Evolutionary conservation across 495 filamentous ascomycete species (phyloP).

Genomic region (Daldinia loculata): DNA sequence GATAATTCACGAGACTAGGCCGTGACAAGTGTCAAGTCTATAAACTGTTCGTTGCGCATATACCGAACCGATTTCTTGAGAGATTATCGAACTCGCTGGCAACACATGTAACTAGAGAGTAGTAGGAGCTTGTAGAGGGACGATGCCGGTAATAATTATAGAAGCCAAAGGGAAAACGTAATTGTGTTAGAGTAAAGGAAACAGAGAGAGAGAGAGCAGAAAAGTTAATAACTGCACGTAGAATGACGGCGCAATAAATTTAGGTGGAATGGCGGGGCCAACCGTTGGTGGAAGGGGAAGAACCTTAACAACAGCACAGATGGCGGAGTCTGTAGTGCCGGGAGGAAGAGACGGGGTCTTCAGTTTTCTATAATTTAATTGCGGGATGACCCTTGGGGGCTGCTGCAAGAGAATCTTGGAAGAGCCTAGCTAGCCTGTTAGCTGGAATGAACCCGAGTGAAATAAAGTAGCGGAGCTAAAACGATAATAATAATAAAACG

Average conservation of each 20-base stretch:
- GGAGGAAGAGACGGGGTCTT: slow-evolving; percentile 39
- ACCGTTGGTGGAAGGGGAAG: slow-evolving; percentile 40
- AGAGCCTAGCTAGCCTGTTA: slow-evolving; percentile 43
- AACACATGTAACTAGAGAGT: slow-evolving; percentile 11
- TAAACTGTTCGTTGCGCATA: slow-evolving; percentile 19
- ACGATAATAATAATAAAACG: not conserved
- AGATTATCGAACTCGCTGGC: slow-evolving; percentile 2
- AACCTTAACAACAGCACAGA: slow-evolving; percentile 44
- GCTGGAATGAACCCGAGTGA: slow-evolving; percentile 42
- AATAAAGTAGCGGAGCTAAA: slow-evolving; percentile 21
- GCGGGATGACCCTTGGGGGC: slow-evolving; percentile 46
- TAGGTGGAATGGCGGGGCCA: slow-evolving; percentile 44
- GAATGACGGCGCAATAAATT: slow-evolving; percentile 43
- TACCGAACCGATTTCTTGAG: slow-evolving; percentile 11
- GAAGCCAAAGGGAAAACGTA: slow-evolving; percentile 4
- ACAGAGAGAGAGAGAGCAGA: not conserved
- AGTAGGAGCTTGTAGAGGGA: slow-evolving; percentile 3
- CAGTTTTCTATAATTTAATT: slow-evolving; percentile 42
- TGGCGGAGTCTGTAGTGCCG: slow-evolving; percentile 43
- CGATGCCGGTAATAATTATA: slow-evolving; percentile 19
- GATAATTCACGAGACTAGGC: slow-evolving; percentile 4
- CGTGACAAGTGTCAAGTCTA: slow-evolving; percentile 16
- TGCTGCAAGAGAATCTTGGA: slow-evolving; percentile 45
- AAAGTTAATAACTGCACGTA: slow-evolving; percentile 16
- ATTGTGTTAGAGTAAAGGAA: slow-evolving; percentile 1